Evolutionary conservation across 306 rosid species (phyloP).

Genomic region (Glycine soja): DNA sequence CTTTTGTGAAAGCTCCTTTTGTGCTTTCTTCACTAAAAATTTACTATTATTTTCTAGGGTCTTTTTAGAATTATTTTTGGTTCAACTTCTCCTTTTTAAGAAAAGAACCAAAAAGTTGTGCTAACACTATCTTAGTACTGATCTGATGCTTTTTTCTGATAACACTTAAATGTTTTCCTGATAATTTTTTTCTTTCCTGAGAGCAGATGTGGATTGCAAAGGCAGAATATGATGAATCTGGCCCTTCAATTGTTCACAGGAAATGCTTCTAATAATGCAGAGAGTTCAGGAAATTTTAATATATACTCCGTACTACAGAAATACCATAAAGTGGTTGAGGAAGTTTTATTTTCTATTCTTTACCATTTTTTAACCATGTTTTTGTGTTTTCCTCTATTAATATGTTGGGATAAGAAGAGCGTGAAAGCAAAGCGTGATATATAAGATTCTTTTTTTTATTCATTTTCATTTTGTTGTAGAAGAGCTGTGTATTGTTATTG

Average conservation of each 20-base stretch:
- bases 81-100: neutral
- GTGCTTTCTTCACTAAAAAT: neutral
- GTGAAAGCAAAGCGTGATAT: slow-evolving; percentile 65
- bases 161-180: slow-evolving; percentile 10
- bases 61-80: neutral
- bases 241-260: slow-evolving; percentile 98
- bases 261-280: slow-evolving; percentile 82
- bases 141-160: slow-evolving; percentile 7
- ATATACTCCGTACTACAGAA: slow-evolving; percentile 47
- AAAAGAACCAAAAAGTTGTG: neutral
- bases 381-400: slow-evolving; percentile 50
- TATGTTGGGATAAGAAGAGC: slow-evolving; percentile 61
- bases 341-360: slow-evolving; percentile 44
- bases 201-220: slow-evolving; percentile 98
- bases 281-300: slow-evolving; percentile 40
- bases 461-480: slow-evolving; percentile 44
- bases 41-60: neutral
- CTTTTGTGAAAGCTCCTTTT: slow-evolving; percentile 7
- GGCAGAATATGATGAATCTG: slow-evolving; percentile 94
- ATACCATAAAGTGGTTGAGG: slow-evolving; percentile 63
- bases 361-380: slow-evolving; percentile 58
- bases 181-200: neutral
- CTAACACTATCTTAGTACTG: neutral
- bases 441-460: slow-evolving; percentile 49
- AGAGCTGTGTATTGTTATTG: slow-evolving; percentile 58